Percentiles rank a stretch among this genome's conserved stretches.
Evolutionary conservation across 2,329 filamentous ascomycete species (phyloP).

Genomic region (Aureobasidium subglaciale): DNA sequence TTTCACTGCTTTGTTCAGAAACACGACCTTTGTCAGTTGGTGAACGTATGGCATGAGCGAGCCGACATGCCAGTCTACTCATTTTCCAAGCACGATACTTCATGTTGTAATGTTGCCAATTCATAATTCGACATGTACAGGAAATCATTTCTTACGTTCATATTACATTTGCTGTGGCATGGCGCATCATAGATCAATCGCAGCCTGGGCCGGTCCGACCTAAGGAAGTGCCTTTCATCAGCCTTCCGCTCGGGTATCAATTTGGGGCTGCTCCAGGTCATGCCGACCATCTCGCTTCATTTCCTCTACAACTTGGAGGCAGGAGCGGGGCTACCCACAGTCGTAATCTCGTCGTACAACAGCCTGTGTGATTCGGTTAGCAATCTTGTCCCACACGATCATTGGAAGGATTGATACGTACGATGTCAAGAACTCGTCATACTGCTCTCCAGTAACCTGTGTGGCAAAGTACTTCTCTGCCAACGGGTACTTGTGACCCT

Average conservation of each 20-base stretch:
- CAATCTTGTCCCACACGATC: slow-evolving; percentile 4
- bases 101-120: background rate
- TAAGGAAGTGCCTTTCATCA: background rate
- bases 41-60: background rate
- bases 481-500: slow-evolving; percentile 86
- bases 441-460: slow-evolving; percentile 95
- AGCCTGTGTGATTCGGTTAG: slow-evolving; percentile 46
- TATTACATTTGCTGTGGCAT: background rate
- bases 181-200: background rate
- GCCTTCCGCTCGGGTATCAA: slow-evolving; percentile 7
- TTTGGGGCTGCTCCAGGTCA: background rate
- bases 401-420: slow-evolving; percentile 39
- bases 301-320: slow-evolving; percentile 39
- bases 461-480: slow-evolving; percentile 87
- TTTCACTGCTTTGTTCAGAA: too few species aligned
- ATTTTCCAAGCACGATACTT: background rate
- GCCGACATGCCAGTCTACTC: background rate
- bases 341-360: slow-evolving; percentile 82
- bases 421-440: slow-evolving; percentile 90
- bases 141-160: background rate
- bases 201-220: slow-evolving; percentile 9
- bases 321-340: slow-evolving; percentile 57
- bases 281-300: background rate
- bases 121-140: background rate
- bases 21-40: too few species aligned